Percentiles rank a stretch among this genome's conserved stretches.
Evolutionary conservation across 306 rosid species (phyloP).

Genomic region (Prunus salicina): DNA sequence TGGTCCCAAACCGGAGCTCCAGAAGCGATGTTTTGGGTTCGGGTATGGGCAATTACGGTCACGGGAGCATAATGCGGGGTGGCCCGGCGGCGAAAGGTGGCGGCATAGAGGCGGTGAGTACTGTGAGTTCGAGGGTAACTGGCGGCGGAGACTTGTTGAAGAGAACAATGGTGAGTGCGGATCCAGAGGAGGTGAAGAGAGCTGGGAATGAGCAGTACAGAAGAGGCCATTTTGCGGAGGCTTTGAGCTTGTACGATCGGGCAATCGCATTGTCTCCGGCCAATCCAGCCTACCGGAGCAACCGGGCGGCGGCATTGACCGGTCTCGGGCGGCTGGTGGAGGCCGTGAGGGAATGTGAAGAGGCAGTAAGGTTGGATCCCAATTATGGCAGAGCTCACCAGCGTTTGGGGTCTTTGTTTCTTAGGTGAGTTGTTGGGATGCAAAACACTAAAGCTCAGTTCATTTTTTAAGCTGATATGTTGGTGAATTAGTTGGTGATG

Average conservation of each 20-base stretch:
- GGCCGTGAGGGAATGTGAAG: constrained; percentile 83
- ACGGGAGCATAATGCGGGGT: constrained; percentile 93
- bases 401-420: constrained; percentile 75
- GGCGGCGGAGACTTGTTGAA: constrained; percentile 32
- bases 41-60: constrained; percentile 82
- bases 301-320: constrained; percentile 90
- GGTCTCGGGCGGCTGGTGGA: constrained; percentile 64
- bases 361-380: constrained; percentile 85
- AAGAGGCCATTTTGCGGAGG: constrained; percentile 68
- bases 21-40: constrained; percentile 72
- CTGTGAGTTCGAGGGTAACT: constrained; percentile 1
- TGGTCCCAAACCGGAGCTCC: constrained; percentile 46
- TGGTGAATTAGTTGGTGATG: background rate
- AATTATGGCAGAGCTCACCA: constrained; percentile 80
- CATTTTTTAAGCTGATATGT: background rate
- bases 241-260: constrained; percentile 71
- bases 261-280: constrained; percentile 71
- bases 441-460: background rate
- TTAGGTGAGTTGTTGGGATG: constrained; percentile 51
- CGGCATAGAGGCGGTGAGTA: constrained; percentile 10
- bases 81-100: constrained; percentile 36
- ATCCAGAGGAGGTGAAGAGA: constrained; percentile 82
- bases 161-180: constrained; percentile 43
- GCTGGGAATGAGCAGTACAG: constrained; percentile 81
- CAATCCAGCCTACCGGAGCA: constrained; percentile 73